Evolutionary conservation across 192 early-diverging fungal species (phyloP).

Genomic region (Rhizoclosmatium globosum): DNA sequence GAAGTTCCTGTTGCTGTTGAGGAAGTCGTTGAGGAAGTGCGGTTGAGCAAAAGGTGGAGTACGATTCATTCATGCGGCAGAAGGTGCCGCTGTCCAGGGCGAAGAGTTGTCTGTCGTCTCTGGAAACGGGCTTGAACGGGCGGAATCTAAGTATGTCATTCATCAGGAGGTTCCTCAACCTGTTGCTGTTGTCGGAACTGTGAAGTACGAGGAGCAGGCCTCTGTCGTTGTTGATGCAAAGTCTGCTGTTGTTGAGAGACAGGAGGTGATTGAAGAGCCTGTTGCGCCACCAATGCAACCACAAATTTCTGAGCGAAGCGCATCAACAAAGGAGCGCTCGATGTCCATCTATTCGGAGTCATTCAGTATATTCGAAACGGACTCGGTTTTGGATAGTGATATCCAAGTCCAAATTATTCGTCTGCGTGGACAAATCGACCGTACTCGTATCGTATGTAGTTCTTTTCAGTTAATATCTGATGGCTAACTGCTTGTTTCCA

Average conservation of each 20-base stretch:
- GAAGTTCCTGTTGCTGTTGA: neutral
- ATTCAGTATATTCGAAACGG: too few species aligned
- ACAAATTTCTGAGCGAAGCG: too few species aligned
- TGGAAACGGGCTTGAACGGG: too few species aligned
- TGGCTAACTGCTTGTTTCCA: neutral
- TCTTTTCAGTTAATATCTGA: neutral
- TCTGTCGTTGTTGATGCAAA: too few species aligned
- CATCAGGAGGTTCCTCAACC: neutral
- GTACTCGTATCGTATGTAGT: conserved; percentile 18
- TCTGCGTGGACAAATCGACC: conserved; percentile 14
- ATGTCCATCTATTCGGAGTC: neutral
- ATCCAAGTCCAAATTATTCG: conserved; percentile 23
- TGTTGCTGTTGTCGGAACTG: neutral
- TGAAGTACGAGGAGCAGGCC: neutral
- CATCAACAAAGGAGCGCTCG: neutral
- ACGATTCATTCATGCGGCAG: too few species aligned
- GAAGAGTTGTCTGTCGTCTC: too few species aligned
- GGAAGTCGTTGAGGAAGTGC: neutral
- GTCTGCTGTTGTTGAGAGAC: too few species aligned
- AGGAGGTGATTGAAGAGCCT: too few species aligned
- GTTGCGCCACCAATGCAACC: too few species aligned
- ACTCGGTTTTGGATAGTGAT: conserved; percentile 8
- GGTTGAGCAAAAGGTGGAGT: neutral
- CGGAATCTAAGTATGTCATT: neutral
- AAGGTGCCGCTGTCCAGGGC: too few species aligned